phyloP scores from a whole-genome alignment of 2,329 filamentous ascomycete genomes.

The Fusarium agapanthi region DNA sequence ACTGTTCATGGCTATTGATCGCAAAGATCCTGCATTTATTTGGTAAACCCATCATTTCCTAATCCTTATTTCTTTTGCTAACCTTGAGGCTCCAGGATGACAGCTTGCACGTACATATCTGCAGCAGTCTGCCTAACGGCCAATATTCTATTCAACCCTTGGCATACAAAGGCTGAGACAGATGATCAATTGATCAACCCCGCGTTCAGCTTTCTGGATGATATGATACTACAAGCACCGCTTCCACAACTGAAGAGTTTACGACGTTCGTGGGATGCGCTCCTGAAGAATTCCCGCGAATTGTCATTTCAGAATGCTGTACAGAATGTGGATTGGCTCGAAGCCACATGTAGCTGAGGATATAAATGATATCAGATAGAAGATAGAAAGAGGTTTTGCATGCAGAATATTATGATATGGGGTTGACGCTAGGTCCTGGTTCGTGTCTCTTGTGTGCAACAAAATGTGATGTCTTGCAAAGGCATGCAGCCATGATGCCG shows the following conservation, averaged over 20 bases:
- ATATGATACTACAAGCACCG: neutral
- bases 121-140: neutral
- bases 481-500: too few relatives aligned
- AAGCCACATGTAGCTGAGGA: neutral
- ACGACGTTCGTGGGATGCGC: neutral
- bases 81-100: neutral
- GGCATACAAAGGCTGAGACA: neutral
- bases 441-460: fast-evolving
- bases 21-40: neutral
- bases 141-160: neutral
- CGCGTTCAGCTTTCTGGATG: neutral
- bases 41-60: neutral
- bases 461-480: too few relatives aligned
- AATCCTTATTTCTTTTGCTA: neutral
- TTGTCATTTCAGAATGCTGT: neutral
- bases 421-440: fast-evolving
- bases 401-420: fast-evolving
- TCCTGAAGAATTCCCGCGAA: neutral
- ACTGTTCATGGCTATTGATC: neutral
- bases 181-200: neutral
- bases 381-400: fast-evolving
- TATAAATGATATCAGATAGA: fast-evolving
- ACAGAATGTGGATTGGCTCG: neutral
- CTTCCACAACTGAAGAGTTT: neutral
- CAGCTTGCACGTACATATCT: neutral